Evolutionary conservation across 768 basidiomycete genomes (phyloP).

Genomic region (Mrakia blollopis): DNA sequence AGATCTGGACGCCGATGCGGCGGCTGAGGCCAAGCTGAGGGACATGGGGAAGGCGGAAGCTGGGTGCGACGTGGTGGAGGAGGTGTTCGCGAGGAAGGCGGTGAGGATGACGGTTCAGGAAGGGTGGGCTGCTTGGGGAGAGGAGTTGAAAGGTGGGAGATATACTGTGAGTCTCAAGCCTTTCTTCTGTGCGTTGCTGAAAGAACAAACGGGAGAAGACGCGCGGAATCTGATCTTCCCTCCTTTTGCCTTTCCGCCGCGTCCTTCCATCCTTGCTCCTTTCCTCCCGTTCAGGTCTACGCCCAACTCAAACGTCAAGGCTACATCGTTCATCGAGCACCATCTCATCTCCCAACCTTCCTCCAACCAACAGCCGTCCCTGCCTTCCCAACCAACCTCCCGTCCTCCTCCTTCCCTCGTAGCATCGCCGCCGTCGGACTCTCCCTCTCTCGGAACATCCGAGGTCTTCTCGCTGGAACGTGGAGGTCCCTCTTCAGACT

Average conservation of each 20-base stretch:
- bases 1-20: conserved; percentile 41
- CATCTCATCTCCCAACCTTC: background rate
- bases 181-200: background rate
- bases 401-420: background rate
- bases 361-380: background rate
- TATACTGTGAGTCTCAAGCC: conserved; percentile 61
- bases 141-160: conserved; percentile 45
- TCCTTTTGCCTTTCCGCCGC: background rate
- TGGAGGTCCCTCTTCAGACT: background rate
- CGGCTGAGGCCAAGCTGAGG: background rate
- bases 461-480: background rate
- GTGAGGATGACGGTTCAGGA: conserved; percentile 36
- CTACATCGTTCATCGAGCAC: conserved; percentile 71
- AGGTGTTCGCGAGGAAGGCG: conserved; percentile 27
- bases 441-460: background rate
- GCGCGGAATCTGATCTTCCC: background rate
- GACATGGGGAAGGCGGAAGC: background rate
- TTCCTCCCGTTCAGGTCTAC: conserved; percentile 60
- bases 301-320: conserved; percentile 88
- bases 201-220: background rate
- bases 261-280: background rate
- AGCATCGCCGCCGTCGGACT: background rate
- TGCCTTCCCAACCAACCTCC: background rate
- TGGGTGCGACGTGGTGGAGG: conserved; percentile 31
- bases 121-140: conserved; percentile 35